A percentile compares a stretch with the other conserved stretches of the same genome.
Conservation (phyloP, 1,284 basidiomycete genomes). For the Leccinum angustisporum region DNA sequence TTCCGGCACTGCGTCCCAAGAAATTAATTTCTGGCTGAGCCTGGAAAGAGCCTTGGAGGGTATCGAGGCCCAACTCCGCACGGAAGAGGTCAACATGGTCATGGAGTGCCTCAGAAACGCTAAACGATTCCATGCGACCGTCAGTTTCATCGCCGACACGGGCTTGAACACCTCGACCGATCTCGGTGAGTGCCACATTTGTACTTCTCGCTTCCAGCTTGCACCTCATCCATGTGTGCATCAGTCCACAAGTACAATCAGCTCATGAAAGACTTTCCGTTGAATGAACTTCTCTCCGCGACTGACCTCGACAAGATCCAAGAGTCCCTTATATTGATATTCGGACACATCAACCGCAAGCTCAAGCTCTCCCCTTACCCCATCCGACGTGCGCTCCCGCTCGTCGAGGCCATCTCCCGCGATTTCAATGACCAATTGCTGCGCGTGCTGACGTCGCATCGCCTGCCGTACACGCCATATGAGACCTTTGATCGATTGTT, state of each 20-base stretch:
- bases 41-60: slow-evolving; percentile 86
- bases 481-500: slow-evolving; percentile 90
- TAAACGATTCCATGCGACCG: slow-evolving; percentile 96
- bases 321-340: slow-evolving; percentile 85
- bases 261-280: slow-evolving; percentile 98
- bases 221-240: slow-evolving; percentile 39
- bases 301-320: slow-evolving; percentile 95
- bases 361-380: slow-evolving; percentile 95
- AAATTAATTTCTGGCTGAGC: slow-evolving; percentile 58
- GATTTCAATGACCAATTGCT: slow-evolving; percentile 96
- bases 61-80: slow-evolving; percentile 89
- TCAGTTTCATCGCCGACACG: slow-evolving; percentile 97
- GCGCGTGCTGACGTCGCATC: slow-evolving; percentile 86
- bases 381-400: slow-evolving; percentile 89
- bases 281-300: slow-evolving; percentile 94
- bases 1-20: slow-evolving; percentile 95
- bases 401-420: slow-evolving; percentile 96
- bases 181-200: slow-evolving; percentile 51
- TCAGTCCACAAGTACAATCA: slow-evolving; percentile 95
- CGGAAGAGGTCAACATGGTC: slow-evolving; percentile 92
- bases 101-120: slow-evolving; percentile 96
- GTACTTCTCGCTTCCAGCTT: background rate
- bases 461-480: slow-evolving; percentile 93
- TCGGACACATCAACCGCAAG: slow-evolving; percentile 94
- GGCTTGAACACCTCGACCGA: slow-evolving; percentile 93